Evolutionary conservation across 306 rosid species (phyloP).

Genomic region (Glycine tomentella): DNA sequence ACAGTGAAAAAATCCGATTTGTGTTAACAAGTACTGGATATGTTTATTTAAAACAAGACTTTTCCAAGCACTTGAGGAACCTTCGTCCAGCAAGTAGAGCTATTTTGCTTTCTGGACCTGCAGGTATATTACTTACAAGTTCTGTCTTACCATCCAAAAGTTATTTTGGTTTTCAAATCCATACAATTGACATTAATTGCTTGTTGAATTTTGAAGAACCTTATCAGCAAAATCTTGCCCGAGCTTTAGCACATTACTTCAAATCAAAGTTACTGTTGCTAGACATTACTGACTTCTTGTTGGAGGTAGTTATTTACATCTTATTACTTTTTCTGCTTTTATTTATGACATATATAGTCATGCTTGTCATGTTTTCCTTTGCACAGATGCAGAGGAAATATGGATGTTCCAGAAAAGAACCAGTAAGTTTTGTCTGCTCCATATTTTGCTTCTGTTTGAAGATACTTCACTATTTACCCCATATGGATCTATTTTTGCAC

Average conservation of each 20-base stretch:
- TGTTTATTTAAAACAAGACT: constrained; percentile 77
- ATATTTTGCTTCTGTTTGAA: not conserved
- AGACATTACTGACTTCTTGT: constrained; percentile 74
- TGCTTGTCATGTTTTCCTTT: constrained; percentile 39
- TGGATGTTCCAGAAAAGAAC: constrained; percentile 71
- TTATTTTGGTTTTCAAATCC: not conserved
- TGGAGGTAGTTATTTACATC: constrained; percentile 62
- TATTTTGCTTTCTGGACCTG: constrained; percentile 89
- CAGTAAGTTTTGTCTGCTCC: constrained; percentile 60
- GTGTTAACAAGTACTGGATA: constrained; percentile 76
- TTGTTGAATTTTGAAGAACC: constrained; percentile 59
- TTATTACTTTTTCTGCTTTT: constrained; percentile 33
- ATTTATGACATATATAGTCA: constrained; percentile 37
- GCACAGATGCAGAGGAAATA: constrained; percentile 86
- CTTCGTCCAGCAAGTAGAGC: constrained; percentile 88
- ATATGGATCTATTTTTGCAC: not conserved
- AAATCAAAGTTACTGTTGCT: constrained; percentile 79
- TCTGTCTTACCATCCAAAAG: not conserved
- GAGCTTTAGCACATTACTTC: constrained; percentile 78
- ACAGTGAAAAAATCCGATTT: constrained; percentile 69
- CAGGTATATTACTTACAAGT: constrained; percentile 58
- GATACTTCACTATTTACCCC: constrained; percentile 21
- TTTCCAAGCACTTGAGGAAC: constrained; percentile 81
- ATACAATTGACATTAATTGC: constrained; percentile 10
- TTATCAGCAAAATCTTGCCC: constrained; percentile 84